Base-by-base conservation (phyloP, 2,329 filamentous ascomycete species). In the Colletotrichum orchidophilum region DNA sequence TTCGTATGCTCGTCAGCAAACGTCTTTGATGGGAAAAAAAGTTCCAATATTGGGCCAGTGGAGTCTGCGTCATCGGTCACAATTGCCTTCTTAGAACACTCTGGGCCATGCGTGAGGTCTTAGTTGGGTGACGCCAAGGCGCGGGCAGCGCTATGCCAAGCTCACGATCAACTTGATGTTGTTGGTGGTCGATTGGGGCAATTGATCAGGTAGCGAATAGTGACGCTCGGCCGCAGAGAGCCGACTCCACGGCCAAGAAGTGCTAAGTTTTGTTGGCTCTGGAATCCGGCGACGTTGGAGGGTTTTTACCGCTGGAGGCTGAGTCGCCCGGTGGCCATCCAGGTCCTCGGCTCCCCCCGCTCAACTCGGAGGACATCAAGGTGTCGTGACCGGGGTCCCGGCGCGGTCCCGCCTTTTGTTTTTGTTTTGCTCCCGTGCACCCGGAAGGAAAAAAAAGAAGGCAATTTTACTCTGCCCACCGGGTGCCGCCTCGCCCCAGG, bases 241-340 rank as follows among this genome's bases (percentile, higher is more conserved):
- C 31, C 46, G 26, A 63, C 64, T 31, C 69, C 69, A 71, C 59
- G 69, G 69, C 69, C 64, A 71, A 71, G 69, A 71, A 24, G 59
- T 69, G 53, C 64, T 69, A 69, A 71, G 58, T 63, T 39, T 5
- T 60, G 53, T 59, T 63, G 69, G 59, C 42, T 69, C 64, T 52
- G 15, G 64, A 29, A 52, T 5, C 49, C 29, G 53, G 53, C 63
- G 64, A 71, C 24, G 69, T 18, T 33, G 58, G 27, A n/a, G 29
- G 26, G 24, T 26, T 53, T 29, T 71, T 59, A 42, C 46, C 24
- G 49, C 59, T 53, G 42, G 42, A 55, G 42, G 53, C 58, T 59
- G 58, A 63, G 64, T 62, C 69, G 58, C 31, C 50, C 21, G 24
- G 18, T 35, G 65, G 59, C 69, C 69, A 54, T 71, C 69, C 69